Evolutionary conservation across 768 basidiomycete species (phyloP).

Genomic region (Ephemerocybe angulata): DNA sequence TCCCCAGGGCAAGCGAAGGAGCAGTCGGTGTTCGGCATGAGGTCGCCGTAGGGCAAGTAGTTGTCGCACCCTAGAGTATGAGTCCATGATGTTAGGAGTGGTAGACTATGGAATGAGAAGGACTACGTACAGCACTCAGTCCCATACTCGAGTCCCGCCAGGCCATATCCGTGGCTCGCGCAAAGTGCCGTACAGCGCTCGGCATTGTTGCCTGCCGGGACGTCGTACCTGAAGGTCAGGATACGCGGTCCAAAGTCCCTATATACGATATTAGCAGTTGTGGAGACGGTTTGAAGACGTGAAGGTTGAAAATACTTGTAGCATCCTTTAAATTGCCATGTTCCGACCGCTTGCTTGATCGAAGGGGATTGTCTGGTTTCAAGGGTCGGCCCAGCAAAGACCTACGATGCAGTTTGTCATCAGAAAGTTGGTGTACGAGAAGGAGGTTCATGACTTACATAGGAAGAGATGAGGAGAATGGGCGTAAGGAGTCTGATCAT

Average conservation of each 20-base stretch:
- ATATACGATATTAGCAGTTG: too few relatives aligned
- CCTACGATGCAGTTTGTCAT: not conserved
- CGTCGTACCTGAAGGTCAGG: conserved; percentile 7
- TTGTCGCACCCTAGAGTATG: conserved; percentile 17
- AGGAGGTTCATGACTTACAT: too few relatives aligned
- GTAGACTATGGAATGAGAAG: not conserved
- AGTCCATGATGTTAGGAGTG: not conserved
- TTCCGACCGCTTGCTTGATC: conserved; percentile 15
- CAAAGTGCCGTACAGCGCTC: conserved; percentile 15
- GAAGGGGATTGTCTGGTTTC: conserved; percentile 7
- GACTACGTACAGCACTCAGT: conserved; percentile 13
- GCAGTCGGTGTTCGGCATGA: conserved; percentile 29
- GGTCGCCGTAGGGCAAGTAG: conserved; percentile 14
- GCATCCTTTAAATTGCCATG: conserved; percentile 16
- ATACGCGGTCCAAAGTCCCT: conserved; percentile 18
- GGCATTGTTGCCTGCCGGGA: conserved; percentile 12
- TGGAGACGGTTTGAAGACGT: not conserved
- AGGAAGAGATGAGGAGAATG: too few relatives aligned
- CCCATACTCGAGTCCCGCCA: conserved; percentile 8
- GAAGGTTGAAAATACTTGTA: conserved; percentile 5
- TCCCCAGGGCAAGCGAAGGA: conserved; percentile 44
- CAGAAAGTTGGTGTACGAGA: too few relatives aligned
- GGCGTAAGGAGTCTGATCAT: too few relatives aligned
- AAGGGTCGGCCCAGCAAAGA: not conserved
- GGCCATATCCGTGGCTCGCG: conserved; percentile 20